Conservation (phyloP, 345 rosid genomes). For the Passiflora organensis region DNA sequence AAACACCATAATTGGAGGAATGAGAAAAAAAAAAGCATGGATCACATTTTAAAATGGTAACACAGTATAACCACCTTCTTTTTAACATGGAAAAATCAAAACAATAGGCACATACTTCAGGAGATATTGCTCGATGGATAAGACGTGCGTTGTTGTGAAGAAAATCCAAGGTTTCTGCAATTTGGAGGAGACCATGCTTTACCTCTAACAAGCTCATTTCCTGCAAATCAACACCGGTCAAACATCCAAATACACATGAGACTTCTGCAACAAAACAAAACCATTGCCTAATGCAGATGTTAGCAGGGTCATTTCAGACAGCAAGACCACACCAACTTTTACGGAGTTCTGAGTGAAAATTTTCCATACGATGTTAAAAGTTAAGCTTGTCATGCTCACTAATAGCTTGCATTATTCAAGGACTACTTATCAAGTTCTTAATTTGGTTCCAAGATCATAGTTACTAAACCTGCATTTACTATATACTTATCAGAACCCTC, state of each 20-base stretch:
- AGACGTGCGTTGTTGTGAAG: slow-evolving; percentile 82
- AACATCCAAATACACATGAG: neutral
- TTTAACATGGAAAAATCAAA: neutral
- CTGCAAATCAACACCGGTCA: slow-evolving; percentile 27
- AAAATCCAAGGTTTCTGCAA: slow-evolving; percentile 82
- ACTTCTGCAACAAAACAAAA: too few species aligned
- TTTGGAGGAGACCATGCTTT: slow-evolving; percentile 90
- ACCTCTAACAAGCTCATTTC: slow-evolving; percentile 94
- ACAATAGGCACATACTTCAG: slow-evolving; percentile 51
- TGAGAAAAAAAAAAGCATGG: neutral
- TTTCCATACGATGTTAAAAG: too few species aligned
- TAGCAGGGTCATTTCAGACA: too few species aligned
- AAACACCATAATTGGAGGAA: neutral
- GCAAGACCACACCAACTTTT: too few species aligned
- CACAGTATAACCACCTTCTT: neutral
- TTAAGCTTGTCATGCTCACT: too few species aligned
- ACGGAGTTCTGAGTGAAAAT: too few species aligned
- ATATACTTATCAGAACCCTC: too few species aligned
- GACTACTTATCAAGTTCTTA: too few species aligned
- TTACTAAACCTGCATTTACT: too few species aligned
- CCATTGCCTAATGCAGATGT: too few species aligned
- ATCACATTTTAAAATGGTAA: neutral
- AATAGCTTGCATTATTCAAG: too few species aligned
- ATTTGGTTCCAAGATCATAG: too few species aligned
- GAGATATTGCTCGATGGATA: slow-evolving; percentile 81